A percentile compares a stretch with the other conserved stretches of the same genome.
Evolutionary conservation across 305 asterid genomes (phyloP).

Genomic region (Fraxinus baroniana): DNA sequence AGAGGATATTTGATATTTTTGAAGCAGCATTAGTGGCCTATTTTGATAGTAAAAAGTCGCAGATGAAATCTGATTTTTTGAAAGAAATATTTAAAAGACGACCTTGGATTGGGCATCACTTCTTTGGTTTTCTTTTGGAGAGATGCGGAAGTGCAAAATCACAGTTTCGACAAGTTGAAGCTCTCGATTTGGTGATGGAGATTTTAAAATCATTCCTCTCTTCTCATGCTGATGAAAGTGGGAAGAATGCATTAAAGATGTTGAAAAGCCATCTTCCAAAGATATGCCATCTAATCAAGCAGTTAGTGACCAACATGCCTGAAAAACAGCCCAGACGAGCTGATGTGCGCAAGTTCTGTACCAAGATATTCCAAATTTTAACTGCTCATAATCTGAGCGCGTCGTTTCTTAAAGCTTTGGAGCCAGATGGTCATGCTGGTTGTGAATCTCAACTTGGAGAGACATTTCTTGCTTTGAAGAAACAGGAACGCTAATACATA

Average conservation of each 20-base stretch:
- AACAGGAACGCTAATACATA: constrained; percentile 23
- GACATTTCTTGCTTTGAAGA: constrained; percentile 49
- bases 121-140: constrained; percentile 77
- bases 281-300: constrained; percentile 50
- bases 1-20: constrained; percentile 52
- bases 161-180: constrained; percentile 83
- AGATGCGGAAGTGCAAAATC: constrained; percentile 71
- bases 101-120: constrained; percentile 75
- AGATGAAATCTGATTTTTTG: constrained; percentile 72
- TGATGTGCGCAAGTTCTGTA: constrained; percentile 81
- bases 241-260: constrained; percentile 29
- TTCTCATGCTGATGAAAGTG: constrained; percentile 32
- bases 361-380: constrained; percentile 71
- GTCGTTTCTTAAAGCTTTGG: constrained; percentile 56
- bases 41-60: constrained; percentile 83
- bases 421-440: constrained; percentile 49
- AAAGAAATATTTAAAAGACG: constrained; percentile 70
- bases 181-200: constrained; percentile 73
- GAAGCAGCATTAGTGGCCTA: constrained; percentile 53
- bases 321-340: constrained; percentile 79
- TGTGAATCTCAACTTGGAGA: constrained; percentile 72
- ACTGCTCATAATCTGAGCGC: constrained; percentile 34
- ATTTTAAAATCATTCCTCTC: constrained; percentile 48
- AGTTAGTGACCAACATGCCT: constrained; percentile 71
- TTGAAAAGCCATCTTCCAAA: constrained; percentile 51